These are phyloP conservation scores for Balakata baccata DNA, from an alignment of 345 rosid species.

Conservation along the genomic window DNA sequence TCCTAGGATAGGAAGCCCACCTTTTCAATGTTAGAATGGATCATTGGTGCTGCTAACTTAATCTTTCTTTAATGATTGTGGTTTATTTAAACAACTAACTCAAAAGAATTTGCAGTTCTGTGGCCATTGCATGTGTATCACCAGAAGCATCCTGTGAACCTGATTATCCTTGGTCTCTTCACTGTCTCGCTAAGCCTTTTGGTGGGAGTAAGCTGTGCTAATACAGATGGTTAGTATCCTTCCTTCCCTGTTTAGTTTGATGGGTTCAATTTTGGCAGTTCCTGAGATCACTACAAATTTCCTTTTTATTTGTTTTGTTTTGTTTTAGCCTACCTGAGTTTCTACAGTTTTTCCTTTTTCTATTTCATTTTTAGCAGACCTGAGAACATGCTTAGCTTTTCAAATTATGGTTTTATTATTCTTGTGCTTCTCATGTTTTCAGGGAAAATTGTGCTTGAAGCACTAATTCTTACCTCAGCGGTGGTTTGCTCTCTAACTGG, in stretches of 20 bases:
- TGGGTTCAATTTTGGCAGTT: background rate
- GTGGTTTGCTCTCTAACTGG: constrained; percentile 80
- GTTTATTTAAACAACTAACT: background rate
- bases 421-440: constrained; percentile 21
- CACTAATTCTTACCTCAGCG: constrained; percentile 75
- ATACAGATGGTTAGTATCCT: constrained; percentile 62
- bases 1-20: background rate
- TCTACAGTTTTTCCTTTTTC: too few relatives aligned
- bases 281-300: constrained; percentile 1
- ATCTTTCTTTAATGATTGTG: background rate
- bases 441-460: constrained; percentile 95
- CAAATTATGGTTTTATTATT: background rate
- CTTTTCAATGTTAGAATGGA: background rate
- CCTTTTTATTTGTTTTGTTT: too few relatives aligned
- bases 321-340: too few relatives aligned
- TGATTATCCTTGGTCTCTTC: constrained; percentile 79
- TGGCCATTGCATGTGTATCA: constrained; percentile 91
- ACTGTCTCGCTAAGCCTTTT: constrained; percentile 75
- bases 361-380: background rate
- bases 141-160: constrained; percentile 89
- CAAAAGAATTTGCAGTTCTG: constrained; percentile 53
- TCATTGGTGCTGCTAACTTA: background rate
- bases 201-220: constrained; percentile 86
- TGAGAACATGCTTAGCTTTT: background rate
- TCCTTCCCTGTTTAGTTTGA: constrained; percentile 10